phyloP scores from a whole-genome alignment of 805 yeast genomes.

The Candida glaebosa region DNA sequence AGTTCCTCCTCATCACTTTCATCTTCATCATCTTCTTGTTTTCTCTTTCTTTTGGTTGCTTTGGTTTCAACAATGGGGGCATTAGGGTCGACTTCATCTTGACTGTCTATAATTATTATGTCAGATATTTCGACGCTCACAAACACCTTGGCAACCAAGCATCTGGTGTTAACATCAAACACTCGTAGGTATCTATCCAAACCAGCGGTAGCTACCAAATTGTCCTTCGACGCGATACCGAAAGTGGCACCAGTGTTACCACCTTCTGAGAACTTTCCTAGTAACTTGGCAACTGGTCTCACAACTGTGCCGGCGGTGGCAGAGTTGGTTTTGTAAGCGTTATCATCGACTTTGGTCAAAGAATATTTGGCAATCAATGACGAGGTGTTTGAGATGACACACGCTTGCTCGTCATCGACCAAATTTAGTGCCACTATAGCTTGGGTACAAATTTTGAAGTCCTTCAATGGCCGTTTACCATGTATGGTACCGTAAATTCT shows the following conservation, averaged over 20 bases:
- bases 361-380: conserved; percentile 56
- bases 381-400: conserved; percentile 73
- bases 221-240: conserved; percentile 48
- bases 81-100: conserved; percentile 36
- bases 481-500: conserved; percentile 67
- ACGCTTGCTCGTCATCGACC: conserved; percentile 35
- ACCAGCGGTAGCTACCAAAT: conserved; percentile 68
- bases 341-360: conserved; percentile 29
- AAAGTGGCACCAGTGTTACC: conserved; percentile 69
- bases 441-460: conserved; percentile 51
- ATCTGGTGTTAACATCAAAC: conserved; percentile 59
- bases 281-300: conserved; percentile 45
- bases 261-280: conserved; percentile 59
- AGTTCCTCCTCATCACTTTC: conserved; percentile 35
- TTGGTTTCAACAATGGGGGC: conserved; percentile 11
- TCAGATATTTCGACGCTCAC: conserved; percentile 67
- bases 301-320: conserved; percentile 46
- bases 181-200: conserved; percentile 84
- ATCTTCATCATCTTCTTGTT: conserved; percentile 19
- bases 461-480: conserved; percentile 66
- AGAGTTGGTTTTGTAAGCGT: conserved; percentile 33
- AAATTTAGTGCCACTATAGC: conserved; percentile 46
- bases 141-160: conserved; percentile 66
- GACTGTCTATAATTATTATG: conserved; percentile 49
- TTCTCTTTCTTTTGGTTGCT: conserved; percentile 23